phyloP scores from a whole-genome alignment of 2,329 filamentous ascomycete genomes.

The Fusarium liriodendri region DNA sequence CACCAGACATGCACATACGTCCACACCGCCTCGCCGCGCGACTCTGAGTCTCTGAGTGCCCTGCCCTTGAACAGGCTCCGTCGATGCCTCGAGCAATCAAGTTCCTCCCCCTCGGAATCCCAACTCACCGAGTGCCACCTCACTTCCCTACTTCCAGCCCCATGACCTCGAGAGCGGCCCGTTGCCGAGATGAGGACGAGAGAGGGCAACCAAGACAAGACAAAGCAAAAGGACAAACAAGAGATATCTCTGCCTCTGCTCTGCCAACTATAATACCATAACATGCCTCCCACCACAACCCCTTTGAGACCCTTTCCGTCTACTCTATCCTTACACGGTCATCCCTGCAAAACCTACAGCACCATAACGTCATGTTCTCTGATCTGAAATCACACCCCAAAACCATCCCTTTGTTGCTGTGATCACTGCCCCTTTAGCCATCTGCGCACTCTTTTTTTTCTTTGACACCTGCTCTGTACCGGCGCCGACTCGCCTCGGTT shows the following conservation, averaged over 20 bases:
- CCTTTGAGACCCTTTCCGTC: constrained; percentile 26
- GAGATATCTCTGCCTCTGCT: constrained; percentile 34
- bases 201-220: constrained; percentile 27
- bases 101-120: constrained; percentile 33
- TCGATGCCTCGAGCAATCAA: constrained; percentile 35
- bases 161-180: constrained; percentile 39
- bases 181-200: constrained; percentile 32
- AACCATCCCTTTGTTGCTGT: constrained; percentile 30
- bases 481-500: constrained; percentile 13
- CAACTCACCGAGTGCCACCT: constrained; percentile 46
- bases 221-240: constrained; percentile 22
- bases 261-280: constrained; percentile 18
- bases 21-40: constrained; percentile 44
- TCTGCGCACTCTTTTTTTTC: constrained; percentile 1
- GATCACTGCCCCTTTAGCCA: constrained; percentile 17
- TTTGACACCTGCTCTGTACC: constrained; percentile 4
- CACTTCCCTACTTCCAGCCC: constrained; percentile 37
- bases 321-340: constrained; percentile 26
- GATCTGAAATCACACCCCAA: constrained; percentile 30
- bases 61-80: constrained; percentile 30
- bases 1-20: constrained; percentile 34
- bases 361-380: constrained; percentile 38
- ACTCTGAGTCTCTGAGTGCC: constrained; percentile 16
- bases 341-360: constrained; percentile 30
- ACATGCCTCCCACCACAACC: constrained; percentile 21